phyloP scores from a whole-genome alignment of 495 filamentous ascomycete genomes.

The Sphaerosporella brunnea region DNA sequence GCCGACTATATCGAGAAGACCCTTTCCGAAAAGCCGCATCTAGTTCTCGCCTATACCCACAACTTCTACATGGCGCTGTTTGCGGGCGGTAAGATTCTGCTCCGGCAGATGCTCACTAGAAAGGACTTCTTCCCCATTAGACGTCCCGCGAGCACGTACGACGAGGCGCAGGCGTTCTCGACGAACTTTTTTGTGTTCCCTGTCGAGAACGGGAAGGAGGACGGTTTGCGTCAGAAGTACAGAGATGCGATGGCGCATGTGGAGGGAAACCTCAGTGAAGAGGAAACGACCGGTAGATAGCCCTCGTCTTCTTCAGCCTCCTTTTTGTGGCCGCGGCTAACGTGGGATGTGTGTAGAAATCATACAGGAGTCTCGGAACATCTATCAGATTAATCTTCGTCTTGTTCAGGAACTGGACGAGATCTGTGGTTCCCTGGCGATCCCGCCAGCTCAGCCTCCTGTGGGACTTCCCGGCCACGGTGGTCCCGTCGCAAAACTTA shows the following conservation, averaged over 20 bases:
- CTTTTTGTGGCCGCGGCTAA: too few relatives aligned
- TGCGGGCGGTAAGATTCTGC: conserved; percentile 22
- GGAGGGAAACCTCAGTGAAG: conserved; percentile 10
- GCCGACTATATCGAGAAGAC: conserved; percentile 13
- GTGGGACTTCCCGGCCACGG: too few relatives aligned
- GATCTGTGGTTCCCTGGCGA: conserved; percentile 8
- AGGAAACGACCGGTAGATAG: conserved; percentile 21
- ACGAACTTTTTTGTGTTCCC: conserved; percentile 22
- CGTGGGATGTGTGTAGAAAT: conserved; percentile 20
- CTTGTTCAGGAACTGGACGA: conserved; percentile 20
- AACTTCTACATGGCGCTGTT: conserved; percentile 25
- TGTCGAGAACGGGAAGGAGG: conserved; percentile 13
- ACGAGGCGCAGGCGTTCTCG: conserved; percentile 8
- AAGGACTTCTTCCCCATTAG: conserved; percentile 17
- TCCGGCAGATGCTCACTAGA: conserved; percentile 12
- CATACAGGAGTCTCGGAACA: conserved; percentile 15
- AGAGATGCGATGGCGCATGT: conserved; percentile 13
- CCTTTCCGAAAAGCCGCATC: conserved; percentile 15
- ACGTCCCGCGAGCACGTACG: conserved; percentile 4
- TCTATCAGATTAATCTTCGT: conserved; percentile 14
- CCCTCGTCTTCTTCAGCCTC: too few relatives aligned
- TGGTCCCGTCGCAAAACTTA: too few relatives aligned
- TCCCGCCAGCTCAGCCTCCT: not conserved
- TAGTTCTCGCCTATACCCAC: conserved; percentile 22
- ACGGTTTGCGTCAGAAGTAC: conserved; percentile 10